These are phyloP conservation scores for Bullera alba DNA, from an alignment of 768 basidiomycete genomes.

Conservation along the genomic window DNA sequence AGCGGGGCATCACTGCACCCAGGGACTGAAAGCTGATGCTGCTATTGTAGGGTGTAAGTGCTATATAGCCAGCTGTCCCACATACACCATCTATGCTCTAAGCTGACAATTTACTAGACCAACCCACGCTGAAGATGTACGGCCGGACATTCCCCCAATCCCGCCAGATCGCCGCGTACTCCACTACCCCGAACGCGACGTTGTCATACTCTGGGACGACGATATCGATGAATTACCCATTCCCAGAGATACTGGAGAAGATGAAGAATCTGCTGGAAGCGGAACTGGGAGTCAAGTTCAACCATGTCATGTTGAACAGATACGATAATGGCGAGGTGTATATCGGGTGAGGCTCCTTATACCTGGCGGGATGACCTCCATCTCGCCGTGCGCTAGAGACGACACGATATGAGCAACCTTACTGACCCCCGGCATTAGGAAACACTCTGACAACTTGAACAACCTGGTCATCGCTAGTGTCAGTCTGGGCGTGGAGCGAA, in stretches of 20 bases:
- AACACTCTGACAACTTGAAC: conserved; percentile 44
- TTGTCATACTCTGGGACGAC: conserved; percentile 47
- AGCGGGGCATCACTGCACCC: background rate
- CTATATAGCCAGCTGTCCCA: background rate
- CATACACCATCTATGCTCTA: background rate
- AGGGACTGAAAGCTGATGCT: background rate
- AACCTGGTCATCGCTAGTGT: conserved; percentile 49
- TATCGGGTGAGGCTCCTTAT: conserved; percentile 43
- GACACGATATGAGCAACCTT: background rate
- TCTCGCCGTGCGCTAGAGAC: background rate
- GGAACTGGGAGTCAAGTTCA: conserved; percentile 45
- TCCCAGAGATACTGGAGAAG: conserved; percentile 41
- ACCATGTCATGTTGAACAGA: conserved; percentile 49
- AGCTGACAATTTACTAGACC: conserved; percentile 39
- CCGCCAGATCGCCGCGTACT: conserved; percentile 48
- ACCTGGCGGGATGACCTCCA: too few species aligned
- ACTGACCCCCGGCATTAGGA: conserved; percentile 1
- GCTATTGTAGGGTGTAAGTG: conserved; percentile 15
- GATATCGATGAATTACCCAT: conserved; percentile 46
- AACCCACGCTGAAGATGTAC: conserved; percentile 49
- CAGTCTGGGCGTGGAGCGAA: conserved; percentile 48
- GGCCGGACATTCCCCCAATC: conserved; percentile 48
- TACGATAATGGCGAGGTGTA: conserved; percentile 48
- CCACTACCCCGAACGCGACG: conserved; percentile 36
- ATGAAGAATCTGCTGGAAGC: conserved; percentile 44